These are phyloP conservation scores for Fusarium pseudonygamai DNA, from an alignment of 2,329 filamentous ascomycete species.

Conservation along the genomic window DNA sequence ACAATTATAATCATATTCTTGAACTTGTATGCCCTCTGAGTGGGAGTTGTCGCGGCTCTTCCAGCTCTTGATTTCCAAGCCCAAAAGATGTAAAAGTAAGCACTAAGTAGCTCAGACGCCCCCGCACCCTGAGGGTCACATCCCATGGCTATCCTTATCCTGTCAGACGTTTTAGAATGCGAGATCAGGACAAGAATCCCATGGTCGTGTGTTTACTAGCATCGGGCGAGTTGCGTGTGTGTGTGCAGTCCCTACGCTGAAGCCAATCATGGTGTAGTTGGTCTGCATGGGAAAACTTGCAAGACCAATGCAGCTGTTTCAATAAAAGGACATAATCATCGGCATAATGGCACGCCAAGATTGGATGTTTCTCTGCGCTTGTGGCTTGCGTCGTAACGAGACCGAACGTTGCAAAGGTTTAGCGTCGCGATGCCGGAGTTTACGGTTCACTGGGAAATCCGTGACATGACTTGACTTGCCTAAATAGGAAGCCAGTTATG, in stretches of 20 bases:
- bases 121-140: slow-evolving; percentile 24
- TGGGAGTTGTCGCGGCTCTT: slow-evolving; percentile 15
- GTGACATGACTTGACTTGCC: not conserved
- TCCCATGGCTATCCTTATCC: slow-evolving; percentile 18
- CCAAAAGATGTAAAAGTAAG: slow-evolving; percentile 25
- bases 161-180: slow-evolving; percentile 4
- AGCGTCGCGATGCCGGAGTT: slow-evolving; percentile 4
- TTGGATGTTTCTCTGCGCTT: not conserved
- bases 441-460: not conserved
- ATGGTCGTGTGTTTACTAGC: not conserved
- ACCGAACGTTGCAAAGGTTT: not conserved
- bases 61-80: not conserved
- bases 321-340: slow-evolving; percentile 2
- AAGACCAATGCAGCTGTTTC: slow-evolving; percentile 13
- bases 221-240: not conserved
- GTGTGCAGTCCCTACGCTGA: not conserved
- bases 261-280: not conserved
- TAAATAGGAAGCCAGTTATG: not conserved
- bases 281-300: not conserved
- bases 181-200: slow-evolving; percentile 17
- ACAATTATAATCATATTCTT: not conserved
- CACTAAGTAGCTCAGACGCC: slow-evolving; percentile 21
- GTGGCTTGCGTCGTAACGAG: not conserved
- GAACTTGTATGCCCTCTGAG: not conserved
- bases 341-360: not conserved